A percentile compares a stretch with the other conserved stretches of the same genome.
Conservation (phyloP, 768 basidiomycete genomes). For the Podaxis sp. region DNA sequence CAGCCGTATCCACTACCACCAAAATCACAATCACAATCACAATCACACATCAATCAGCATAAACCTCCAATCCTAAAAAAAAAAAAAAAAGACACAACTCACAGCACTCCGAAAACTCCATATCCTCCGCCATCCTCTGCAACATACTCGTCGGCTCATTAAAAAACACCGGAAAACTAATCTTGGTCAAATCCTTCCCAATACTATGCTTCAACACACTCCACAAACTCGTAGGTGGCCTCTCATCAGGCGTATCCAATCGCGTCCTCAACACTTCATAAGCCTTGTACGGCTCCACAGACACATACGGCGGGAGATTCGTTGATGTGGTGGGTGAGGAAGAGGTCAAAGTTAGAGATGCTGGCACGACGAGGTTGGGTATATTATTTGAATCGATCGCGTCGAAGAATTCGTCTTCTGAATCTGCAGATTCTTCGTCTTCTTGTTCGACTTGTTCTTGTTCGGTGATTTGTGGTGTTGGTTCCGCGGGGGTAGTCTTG, state of each 20-base stretch:
- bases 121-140: conserved; percentile 97
- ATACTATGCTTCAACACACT: conserved; percentile 92
- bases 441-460: conserved; percentile 15
- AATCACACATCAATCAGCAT: too few relatives aligned
- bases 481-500: background rate
- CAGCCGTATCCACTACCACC: conserved; percentile 80
- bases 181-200: conserved; percentile 95
- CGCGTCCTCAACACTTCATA: conserved; percentile 60
- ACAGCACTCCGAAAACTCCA: conserved; percentile 95
- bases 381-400: conserved; percentile 84
- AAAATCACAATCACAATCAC: too few relatives aligned
- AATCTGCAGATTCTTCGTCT: conserved; percentile 55
- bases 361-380: conserved; percentile 69
- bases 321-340: conserved; percentile 34
- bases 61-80: too few relatives aligned
- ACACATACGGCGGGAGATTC: conserved; percentile 13
- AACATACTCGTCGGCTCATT: conserved; percentile 96
- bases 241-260: conserved; percentile 61
- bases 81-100: conserved; percentile 26
- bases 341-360: conserved; percentile 57
- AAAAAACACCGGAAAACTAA: conserved; percentile 91
- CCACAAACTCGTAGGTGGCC: conserved; percentile 91
- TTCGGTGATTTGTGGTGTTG: conserved; percentile 4
- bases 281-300: conserved; percentile 50
- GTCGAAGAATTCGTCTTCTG: conserved; percentile 95